Evolutionary conservation across 108 stramenopile genomes (phyloP).

Genomic region (Parmales sp.): DNA sequence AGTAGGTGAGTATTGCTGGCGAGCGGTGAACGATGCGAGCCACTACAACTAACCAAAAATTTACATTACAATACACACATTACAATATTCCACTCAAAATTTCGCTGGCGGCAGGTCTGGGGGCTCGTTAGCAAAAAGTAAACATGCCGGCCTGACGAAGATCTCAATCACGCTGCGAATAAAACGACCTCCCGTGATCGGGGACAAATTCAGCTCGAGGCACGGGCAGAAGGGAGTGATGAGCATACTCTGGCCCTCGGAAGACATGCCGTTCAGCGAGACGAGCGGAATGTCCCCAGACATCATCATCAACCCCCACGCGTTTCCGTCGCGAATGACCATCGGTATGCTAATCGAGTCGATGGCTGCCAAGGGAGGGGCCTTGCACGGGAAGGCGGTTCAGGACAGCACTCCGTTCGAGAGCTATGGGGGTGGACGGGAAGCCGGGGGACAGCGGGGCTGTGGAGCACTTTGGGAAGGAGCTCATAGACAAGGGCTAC

Average conservation of each 20-base stretch:
- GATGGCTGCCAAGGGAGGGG: slow-evolving; percentile 98
- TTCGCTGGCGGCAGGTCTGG: too few relatives aligned
- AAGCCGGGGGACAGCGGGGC: slow-evolving; percentile 83
- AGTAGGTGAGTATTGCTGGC: too few relatives aligned
- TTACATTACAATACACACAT: too few relatives aligned
- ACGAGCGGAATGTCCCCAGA: slow-evolving; percentile 89
- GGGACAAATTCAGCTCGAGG: slow-evolving; percentile 96
- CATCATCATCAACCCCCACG: slow-evolving; percentile 97
- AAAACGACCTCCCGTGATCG: slow-evolving; percentile 92
- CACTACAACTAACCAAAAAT: too few relatives aligned
- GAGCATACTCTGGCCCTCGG: slow-evolving; percentile 95
- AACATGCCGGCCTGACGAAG: slow-evolving; percentile 28
- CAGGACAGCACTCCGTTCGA: slow-evolving; percentile 95
- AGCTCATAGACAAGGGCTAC: slow-evolving; percentile 91
- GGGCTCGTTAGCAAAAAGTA: slow-evolving; percentile 28
- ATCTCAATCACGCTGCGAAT: slow-evolving; percentile 80
- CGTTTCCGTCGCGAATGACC: slow-evolving; percentile 95
- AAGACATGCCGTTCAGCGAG: slow-evolving; percentile 98
- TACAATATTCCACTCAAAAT: too few relatives aligned
- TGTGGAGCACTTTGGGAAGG: slow-evolving; percentile 96
- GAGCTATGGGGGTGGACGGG: slow-evolving; percentile 96
- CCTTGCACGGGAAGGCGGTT: slow-evolving; percentile 85
- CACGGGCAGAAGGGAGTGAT: slow-evolving; percentile 99
- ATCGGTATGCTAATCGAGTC: slow-evolving; percentile 99
- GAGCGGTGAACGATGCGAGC: too few relatives aligned